These are phyloP conservation scores for Talaromyces piceae DNA, from an alignment of 2,329 filamentous ascomycete genomes.

Conservation along the genomic window DNA sequence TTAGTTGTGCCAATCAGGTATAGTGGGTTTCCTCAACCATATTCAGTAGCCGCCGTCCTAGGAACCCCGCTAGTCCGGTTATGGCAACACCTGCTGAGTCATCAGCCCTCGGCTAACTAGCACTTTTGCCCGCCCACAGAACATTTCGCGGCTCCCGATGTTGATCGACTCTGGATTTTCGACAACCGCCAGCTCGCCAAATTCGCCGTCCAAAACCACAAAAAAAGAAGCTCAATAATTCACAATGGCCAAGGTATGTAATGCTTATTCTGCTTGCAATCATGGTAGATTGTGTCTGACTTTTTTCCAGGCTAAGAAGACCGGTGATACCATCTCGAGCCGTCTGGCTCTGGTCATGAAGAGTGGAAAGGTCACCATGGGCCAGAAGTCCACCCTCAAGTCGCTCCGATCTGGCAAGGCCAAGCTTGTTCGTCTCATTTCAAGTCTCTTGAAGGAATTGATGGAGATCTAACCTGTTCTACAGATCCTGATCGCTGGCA, in stretches of 20 bases:
- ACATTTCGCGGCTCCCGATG: neutral
- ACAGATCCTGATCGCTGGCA: conserved; percentile 79
- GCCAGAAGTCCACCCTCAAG: conserved; percentile 88
- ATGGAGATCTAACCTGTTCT: neutral
- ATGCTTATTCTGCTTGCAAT: neutral
- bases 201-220: neutral
- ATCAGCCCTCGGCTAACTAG: conserved; percentile 6
- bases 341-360: conserved; percentile 24
- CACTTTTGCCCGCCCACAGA: neutral
- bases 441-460: neutral
- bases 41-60: too few relatives aligned
- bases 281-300: neutral
- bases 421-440: conserved; percentile 54
- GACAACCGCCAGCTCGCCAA: conserved; percentile 1
- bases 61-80: conserved; percentile 7
- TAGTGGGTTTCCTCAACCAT: too few relatives aligned
- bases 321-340: conserved; percentile 12
- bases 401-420: conserved; percentile 90
- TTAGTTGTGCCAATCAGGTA: too few relatives aligned
- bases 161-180: neutral
- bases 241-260: conserved; percentile 12
- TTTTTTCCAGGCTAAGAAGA: conserved; percentile 7
- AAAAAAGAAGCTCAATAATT: conserved; percentile 5
- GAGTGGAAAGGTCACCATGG: conserved; percentile 59
- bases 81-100: neutral